Base-by-base conservation (phyloP, 768 basidiomycete genomes). In the Kwoniella pini region DNA sequence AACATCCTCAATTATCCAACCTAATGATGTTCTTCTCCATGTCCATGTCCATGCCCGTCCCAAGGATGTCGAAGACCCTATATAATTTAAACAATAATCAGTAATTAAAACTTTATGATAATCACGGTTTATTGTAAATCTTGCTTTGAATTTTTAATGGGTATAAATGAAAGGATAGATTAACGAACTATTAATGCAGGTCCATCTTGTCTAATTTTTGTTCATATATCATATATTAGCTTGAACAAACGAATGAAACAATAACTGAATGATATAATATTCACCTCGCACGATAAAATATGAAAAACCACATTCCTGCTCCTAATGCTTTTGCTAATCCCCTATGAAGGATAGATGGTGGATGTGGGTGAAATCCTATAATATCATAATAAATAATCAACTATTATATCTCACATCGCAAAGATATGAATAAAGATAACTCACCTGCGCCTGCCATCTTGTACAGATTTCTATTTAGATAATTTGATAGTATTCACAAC, bases 301-400 rank as follows among this genome's bases (percentile, higher is more conserved):
- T 92, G 82, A 93, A 96, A 85, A 95, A 95, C 93, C 93, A 96
- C 93, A 96, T 95, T 24, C 86, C 85, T 31, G 92, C 93, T 49
- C 93, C 93, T 44, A 96, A 82, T 62, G 85, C 86, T 80, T 92
- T 93, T 26, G 88, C 84, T 28, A 94, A 82, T 77, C 91, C 85
- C 60, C 84, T 85, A 79, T 92, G 86, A 71, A 82, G 85, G 71
- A 85, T 82, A 12, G 88, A 85, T 9, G 91, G 90, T 27, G 92
- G 82, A 76, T 92, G 92, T 38, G 92, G 92, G 78, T 91, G 84
- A 72, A 95, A 95, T 67, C 91, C 93, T 80, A 21, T 27, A 15
- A 36, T 7, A 3, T 21, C 22, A 26, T 27, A 22, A 46, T 26
- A 11, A 0, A 24, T 22, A 5, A 10, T 43, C 24, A 46, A 46